A percentile compares a stretch with the other conserved stretches of the same genome.
Evolutionary conservation across 116 monocot genomes (phyloP).

Genomic region (Posidonia oceanica): DNA sequence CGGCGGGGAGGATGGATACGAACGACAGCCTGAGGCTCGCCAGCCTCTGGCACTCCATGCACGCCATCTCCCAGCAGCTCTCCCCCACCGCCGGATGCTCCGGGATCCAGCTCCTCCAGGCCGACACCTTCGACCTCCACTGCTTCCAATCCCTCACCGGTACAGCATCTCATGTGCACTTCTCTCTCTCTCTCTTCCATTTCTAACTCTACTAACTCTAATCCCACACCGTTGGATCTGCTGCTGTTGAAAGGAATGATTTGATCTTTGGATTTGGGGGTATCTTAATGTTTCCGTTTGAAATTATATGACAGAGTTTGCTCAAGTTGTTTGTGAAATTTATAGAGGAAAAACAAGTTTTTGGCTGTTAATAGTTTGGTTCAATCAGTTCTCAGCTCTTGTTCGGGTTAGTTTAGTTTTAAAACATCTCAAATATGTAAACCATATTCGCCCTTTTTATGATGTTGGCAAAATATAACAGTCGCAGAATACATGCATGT

Average conservation of each 20-base stretch:
- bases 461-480: no score
- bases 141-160: constrained; percentile 97
- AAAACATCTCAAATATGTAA: no score
- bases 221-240: no score
- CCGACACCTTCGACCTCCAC: constrained; percentile 87
- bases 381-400: no score
- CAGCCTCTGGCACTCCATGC: constrained; percentile 97
- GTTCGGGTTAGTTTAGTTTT: no score
- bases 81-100: constrained; percentile 64
- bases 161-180: constrained; percentile 3
- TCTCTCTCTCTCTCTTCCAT: background rate
- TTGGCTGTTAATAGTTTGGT: background rate
- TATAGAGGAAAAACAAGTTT: background rate
- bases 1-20: constrained; percentile 86
- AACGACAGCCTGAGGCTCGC: constrained; percentile 88
- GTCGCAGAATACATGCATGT: no score
- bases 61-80: constrained; percentile 83
- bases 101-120: constrained; percentile 80
- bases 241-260: no score
- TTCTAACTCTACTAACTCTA: no score
- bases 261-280: background rate
- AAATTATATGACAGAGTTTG: no score
- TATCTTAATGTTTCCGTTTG: background rate
- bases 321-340: background rate
- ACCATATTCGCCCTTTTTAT: no score